Conservation (phyloP, 306 rosid genomes). For the Urtica urens region DNA sequence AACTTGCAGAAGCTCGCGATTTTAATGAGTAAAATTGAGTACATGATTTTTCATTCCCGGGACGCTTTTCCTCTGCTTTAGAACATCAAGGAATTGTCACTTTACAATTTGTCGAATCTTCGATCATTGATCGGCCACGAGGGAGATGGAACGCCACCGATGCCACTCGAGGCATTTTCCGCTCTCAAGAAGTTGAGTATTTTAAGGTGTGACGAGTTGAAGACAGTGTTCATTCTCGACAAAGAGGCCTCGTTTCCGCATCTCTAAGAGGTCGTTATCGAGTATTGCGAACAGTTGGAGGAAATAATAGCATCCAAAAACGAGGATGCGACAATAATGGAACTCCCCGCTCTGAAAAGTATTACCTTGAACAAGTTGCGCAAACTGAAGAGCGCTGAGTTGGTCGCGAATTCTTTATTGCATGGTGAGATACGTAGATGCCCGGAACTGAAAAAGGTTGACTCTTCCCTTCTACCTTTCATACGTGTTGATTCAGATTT, state of each 20-base stretch:
- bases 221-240: slow-evolving; percentile 5
- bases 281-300: neutral
- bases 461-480: neutral
- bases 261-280: neutral
- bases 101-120: slow-evolving; percentile 2
- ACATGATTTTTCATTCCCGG: slow-evolving; percentile 6
- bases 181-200: neutral
- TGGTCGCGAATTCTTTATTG: slow-evolving; percentile 1
- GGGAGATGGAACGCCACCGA: slow-evolving; percentile 2
- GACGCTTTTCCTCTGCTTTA: neutral
- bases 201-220: neutral
- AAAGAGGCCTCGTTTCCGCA: neutral
- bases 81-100: slow-evolving; percentile 3
- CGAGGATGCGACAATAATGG: neutral
- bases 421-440: neutral
- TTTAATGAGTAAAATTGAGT: fast-evolving
- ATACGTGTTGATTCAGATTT: too few species aligned
- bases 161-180: too few species aligned
- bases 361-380: neutral
- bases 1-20: neutral
- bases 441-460: neutral
- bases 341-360: neutral
- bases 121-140: neutral
- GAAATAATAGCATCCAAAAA: neutral
- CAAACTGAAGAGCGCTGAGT: neutral